phyloP scores from a whole-genome alignment of 139 green algal species.

The Tetratostichococcus sp. region DNA sequence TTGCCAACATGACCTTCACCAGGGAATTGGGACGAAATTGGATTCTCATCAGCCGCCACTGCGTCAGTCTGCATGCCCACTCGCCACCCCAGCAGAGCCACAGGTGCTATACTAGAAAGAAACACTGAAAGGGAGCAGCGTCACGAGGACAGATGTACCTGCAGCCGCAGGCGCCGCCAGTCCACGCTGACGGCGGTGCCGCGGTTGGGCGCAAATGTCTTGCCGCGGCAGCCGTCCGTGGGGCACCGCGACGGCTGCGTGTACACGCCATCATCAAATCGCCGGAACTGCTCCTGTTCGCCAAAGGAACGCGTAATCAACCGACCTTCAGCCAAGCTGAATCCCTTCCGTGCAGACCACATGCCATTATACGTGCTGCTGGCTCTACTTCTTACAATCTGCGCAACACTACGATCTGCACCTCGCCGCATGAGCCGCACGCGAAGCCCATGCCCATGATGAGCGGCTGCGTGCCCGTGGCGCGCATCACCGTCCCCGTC shows the following conservation, averaged over 20 bases:
- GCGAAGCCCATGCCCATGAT: constrained; percentile 66
- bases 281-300: background rate
- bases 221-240: constrained; percentile 60
- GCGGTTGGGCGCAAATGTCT: constrained; percentile 54
- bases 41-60: no score
- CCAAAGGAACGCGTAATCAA: no score
- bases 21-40: no score
- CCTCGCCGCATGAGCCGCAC: constrained; percentile 70
- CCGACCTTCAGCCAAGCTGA: no score
- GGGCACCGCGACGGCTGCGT: constrained; percentile 49
- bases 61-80: no score
- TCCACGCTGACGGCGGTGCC: constrained; percentile 54
- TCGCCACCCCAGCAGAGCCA: no score
- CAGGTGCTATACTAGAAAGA: no score
- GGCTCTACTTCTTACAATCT: no score
- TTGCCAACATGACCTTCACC: no score
- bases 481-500: constrained; percentile 71
- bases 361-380: no score
- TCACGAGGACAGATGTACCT: constrained; percentile 19
- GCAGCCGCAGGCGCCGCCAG: constrained; percentile 79
- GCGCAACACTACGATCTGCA: no score
- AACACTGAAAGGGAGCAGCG: background rate
- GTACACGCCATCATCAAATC: constrained; percentile 65
- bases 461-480: constrained; percentile 56
- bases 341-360: no score